Conservation (phyloP, 148 eudicot genomes). For the Tetragonia tetragonoides region DNA sequence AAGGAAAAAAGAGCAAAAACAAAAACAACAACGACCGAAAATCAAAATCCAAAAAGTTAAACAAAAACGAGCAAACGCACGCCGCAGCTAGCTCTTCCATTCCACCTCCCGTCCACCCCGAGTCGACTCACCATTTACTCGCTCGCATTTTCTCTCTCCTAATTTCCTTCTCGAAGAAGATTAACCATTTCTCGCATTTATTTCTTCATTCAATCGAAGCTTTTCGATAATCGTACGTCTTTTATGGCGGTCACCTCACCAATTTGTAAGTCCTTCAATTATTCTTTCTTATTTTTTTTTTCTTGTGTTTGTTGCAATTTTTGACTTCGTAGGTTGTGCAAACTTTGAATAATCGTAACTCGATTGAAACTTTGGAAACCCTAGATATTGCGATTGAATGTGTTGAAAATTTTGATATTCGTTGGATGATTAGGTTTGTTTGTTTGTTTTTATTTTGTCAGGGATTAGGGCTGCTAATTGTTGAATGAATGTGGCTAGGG, state of each 20-base stretch:
- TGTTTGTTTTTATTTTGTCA: not conserved
- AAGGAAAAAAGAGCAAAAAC: not conserved
- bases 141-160: not conserved
- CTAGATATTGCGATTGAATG: not conserved
- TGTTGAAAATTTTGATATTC: not conserved
- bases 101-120: constrained; percentile 1
- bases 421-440: constrained; percentile 23
- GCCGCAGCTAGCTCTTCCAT: constrained; percentile 6
- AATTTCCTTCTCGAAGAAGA: not conserved
- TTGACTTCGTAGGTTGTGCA: not conserved
- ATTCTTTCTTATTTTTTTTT: not conserved
- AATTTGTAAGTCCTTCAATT: constrained; percentile 21
- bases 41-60: not conserved
- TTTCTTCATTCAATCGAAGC: constrained; percentile 17
- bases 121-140: constrained; percentile 32
- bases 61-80: not conserved
- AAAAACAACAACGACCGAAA: constrained; percentile 18
- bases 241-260: not conserved
- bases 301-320: not conserved
- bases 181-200: not conserved
- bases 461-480: not conserved
- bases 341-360: constrained; percentile 5
- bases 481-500: constrained; percentile 27
- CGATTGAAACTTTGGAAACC: constrained; percentile 27
- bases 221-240: not conserved